These are phyloP conservation scores for Diaporthe ilicicola DNA, from an alignment of 2,329 filamentous ascomycete species.

Conservation along the genomic window DNA sequence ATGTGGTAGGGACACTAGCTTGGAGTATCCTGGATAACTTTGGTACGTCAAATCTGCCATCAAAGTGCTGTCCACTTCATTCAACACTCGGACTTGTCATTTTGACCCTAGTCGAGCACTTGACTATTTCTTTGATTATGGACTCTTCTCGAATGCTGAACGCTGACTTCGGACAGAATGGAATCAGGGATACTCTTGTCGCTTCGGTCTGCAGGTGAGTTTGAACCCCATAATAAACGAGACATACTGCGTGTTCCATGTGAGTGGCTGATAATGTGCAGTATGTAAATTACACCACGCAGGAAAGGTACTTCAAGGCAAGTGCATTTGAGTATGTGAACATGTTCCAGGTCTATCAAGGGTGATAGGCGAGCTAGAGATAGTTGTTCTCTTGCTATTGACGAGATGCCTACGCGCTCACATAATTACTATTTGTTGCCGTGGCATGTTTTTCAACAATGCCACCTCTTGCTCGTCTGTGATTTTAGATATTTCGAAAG, in stretches of 20 bases:
- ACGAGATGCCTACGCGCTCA: no score
- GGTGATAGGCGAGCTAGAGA: neutral
- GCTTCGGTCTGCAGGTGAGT: slow-evolving; percentile 22
- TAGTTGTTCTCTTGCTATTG: no score
- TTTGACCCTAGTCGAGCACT: no score
- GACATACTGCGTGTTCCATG: neutral
- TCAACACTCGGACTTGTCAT: neutral
- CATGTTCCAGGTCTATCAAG: neutral
- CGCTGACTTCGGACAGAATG: neutral
- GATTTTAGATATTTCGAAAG: no score
- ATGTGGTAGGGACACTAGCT: slow-evolving; percentile 11
- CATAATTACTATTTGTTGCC: no score
- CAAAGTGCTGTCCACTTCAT: neutral
- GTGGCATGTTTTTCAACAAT: no score
- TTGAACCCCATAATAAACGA: neutral
- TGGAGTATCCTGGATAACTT: slow-evolving; percentile 17
- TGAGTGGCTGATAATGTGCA: neutral
- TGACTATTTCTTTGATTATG: neutral
- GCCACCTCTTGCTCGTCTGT: no score
- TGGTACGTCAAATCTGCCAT: neutral
- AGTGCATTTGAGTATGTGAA: slow-evolving; percentile 20
- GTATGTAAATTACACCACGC: slow-evolving; percentile 20
- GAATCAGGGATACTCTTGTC: slow-evolving; percentile 12
- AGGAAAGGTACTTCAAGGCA: slow-evolving; percentile 24
- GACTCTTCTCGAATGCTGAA: no score